These are phyloP conservation scores for Carex littledalei DNA, from an alignment of 176 grass and related monocot genomes.

Conservation along the genomic window DNA sequence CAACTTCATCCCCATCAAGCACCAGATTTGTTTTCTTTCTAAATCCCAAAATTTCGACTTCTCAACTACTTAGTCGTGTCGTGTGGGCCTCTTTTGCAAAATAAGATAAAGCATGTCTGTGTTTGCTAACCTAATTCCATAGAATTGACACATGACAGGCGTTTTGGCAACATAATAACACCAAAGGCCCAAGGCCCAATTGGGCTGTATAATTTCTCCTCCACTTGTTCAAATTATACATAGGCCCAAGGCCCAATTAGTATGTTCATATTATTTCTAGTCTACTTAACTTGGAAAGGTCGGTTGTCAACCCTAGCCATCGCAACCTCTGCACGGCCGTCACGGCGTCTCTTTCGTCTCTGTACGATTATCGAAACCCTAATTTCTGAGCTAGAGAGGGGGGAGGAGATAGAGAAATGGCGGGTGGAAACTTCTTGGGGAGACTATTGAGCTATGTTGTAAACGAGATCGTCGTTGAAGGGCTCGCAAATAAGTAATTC, in stretches of 20 bases:
- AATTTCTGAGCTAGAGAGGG: conserved; percentile 31
- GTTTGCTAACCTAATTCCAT: background rate
- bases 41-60: background rate
- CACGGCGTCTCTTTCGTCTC: conserved; percentile 22
- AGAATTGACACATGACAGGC: background rate
- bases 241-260: background rate
- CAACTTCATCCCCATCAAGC: background rate
- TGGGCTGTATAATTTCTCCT: background rate
- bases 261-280: background rate
- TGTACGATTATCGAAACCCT: conserved; percentile 50
- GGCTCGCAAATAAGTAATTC: conserved; percentile 40
- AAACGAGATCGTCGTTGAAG: conserved; percentile 39
- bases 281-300: background rate
- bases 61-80: background rate
- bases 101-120: background rate
- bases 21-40: background rate
- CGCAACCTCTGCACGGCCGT: background rate
- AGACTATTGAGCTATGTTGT: conserved; percentile 33
- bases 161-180: too few relatives aligned
- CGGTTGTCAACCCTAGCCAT: background rate
- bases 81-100: background rate
- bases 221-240: background rate
- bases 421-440: conserved; percentile 32
- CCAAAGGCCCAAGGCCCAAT: background rate
- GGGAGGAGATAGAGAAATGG: conserved; percentile 7